These are phyloP conservation scores for Schizophyllum commune DNA, from an alignment of 1,284 basidiomycete species.

Conservation along the genomic window DNA sequence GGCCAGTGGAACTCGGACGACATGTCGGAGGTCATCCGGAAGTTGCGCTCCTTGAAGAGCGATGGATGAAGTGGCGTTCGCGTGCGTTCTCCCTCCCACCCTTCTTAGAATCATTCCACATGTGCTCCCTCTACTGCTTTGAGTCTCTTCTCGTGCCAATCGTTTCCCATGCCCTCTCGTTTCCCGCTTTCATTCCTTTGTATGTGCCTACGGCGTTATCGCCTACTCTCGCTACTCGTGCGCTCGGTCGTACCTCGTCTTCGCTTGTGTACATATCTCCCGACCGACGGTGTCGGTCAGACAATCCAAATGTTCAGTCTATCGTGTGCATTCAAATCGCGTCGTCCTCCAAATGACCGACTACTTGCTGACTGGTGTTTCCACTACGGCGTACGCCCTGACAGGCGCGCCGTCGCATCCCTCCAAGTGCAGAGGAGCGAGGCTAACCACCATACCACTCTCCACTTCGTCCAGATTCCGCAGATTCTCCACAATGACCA, in stretches of 20 bases:
- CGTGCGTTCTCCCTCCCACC: no score
- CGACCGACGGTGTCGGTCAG: no score
- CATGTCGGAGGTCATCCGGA: background rate
- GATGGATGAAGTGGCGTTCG: background rate
- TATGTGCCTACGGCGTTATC: background rate
- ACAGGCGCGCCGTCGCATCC: constrained; percentile 61
- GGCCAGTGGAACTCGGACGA: background rate
- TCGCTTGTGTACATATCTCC: no score
- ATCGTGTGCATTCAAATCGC: no score
- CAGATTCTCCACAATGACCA: constrained; percentile 63
- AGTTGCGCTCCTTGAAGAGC: background rate
- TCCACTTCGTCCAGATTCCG: constrained; percentile 39
- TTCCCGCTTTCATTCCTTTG: background rate
- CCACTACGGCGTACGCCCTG: constrained; percentile 42
- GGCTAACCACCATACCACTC: constrained; percentile 25
- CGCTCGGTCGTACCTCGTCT: no score
- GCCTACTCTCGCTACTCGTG: no score
- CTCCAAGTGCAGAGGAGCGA: constrained; percentile 49
- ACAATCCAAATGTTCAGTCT: no score
- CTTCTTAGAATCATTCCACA: no score
- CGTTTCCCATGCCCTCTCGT: background rate
- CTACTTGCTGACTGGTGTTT: background rate
- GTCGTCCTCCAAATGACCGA: no score
- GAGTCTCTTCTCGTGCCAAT: background rate
- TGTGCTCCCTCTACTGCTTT: no score